Base-by-base conservation (phyloP, 176 grass and related monocot species). In the Cenchrus americanus region DNA sequence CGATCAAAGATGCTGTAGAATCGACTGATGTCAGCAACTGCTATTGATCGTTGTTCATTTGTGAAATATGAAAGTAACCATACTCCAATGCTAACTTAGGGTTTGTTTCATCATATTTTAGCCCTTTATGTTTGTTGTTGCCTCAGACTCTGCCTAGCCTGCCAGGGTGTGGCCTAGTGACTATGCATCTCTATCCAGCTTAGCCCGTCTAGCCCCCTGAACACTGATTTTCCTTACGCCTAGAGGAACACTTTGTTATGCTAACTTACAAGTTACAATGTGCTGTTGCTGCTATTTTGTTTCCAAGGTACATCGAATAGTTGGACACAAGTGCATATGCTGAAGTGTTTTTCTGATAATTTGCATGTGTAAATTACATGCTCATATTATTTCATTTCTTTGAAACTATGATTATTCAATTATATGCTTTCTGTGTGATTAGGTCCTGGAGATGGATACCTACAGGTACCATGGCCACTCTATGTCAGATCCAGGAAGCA, bases 361-460 rank as follows among this genome's bases (percentile, higher is more conserved):
- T 82, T 64, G 26, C 1, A 2, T 0, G 11, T 65, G 34, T 37
- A 37, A 37, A 37, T 37, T 37, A 37, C 4, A 3, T 37, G 34
- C 34, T 37, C 34, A 3, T 37, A 37, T 37, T 37, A 37, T 37
- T 37, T 3, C 34, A 37, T 37, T 37, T 37, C 4, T 37, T 37
- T 37, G 34, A 37, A 37, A 37, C 34, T 37, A 37, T 37, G 34
- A 37, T 37, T 37, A 37, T 37, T 37, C 32, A 37, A 37, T 37
- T 37, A 37, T 37, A 37, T 37, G 34, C 34, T 37, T 37, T 37
- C 34, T 37, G 71, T 77, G 63, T 66, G 10, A 84, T 75, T 85
- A 98, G 96, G 94, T 98, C 82, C 93, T 98, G 92, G 96, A 98
- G 87, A 98, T 98, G 96, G 96, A 98, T 78, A 98, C 96, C 55